Base-by-base conservation (phyloP, 164 flowering plant genomes). In the Kalanchoe fedtschenkoi region DNA sequence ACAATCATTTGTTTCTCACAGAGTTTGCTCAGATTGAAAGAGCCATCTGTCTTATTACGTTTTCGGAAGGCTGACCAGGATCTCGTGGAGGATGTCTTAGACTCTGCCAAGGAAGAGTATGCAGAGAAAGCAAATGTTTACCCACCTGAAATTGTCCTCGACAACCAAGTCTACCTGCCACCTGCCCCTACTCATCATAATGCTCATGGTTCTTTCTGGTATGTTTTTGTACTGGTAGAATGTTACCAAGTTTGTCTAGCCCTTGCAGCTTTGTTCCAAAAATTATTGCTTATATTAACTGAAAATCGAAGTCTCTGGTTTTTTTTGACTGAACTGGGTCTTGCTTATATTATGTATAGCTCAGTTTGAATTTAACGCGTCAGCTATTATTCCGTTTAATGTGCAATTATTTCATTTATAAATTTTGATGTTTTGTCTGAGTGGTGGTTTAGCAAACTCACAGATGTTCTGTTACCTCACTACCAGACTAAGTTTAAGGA, bases 21-120 rank as follows among this genome's bases (percentile, higher is more conserved):
- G 98, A 76, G 98, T 77, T 79, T 91, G 78, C 80, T 91, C 55
- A 83, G 98, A 70, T 74, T 91, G 71, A 91, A 83, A 73, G 98
- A 91, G 69, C 91, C 97, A 39, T 76, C 91, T 66, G 93, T 89
- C 59, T 69, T 91, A 43, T 66, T 91, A 73, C 87, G 96, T 34
- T 91, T 96, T 63, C 95, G 96, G 39, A 67, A 83, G 69, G 83
- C 70, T 34, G 96, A 91, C 63, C 43, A 65, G 32, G 67, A 72
- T 28, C 58, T 81, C 69, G 91, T 91, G 64, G 80, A 84, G 65
- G 76, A 82, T 67, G 81, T 89, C 42, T 68, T 87, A 77, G 70
- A 80, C 63, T 72, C 81, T 46, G 92, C 95, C 16, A 83, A 75
- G 69, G 71, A 75, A n/a, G 97, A 93, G 65, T 90, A 90, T 80